These are phyloP conservation scores for Hydnum rufescens DNA, from an alignment of 768 basidiomycete species.

Conservation along the genomic window DNA sequence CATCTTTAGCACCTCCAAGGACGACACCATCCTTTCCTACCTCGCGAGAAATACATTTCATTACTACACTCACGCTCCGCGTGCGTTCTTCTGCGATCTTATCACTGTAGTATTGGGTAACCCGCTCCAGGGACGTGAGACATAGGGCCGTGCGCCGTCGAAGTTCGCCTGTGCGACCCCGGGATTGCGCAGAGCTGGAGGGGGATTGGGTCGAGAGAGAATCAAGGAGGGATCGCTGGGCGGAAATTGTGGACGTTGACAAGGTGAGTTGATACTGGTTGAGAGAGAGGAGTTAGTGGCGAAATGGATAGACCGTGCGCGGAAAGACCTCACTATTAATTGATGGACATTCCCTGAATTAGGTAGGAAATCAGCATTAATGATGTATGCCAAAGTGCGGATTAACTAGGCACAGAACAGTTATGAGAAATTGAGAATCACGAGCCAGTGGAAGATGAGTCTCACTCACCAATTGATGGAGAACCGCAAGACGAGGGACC, in stretches of 20 bases:
- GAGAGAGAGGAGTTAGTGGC: not conserved
- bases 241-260: conserved; percentile 11
- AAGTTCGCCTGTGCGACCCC: not conserved
- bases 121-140: conserved; percentile 1
- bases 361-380: conserved; percentile 39
- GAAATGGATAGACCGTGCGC: not conserved
- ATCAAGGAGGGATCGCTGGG: conserved; percentile 28
- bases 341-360: conserved; percentile 35
- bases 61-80: conserved; percentile 32
- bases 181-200: not conserved
- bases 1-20: conserved; percentile 27
- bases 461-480: conserved; percentile 32
- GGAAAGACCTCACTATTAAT: conserved; percentile 31
- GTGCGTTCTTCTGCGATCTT: conserved; percentile 28
- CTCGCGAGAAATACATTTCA: conserved; percentile 37
- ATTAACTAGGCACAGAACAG: conserved; percentile 23
- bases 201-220: conserved; percentile 20
- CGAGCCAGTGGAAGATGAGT: not conserved
- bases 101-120: conserved; percentile 29
- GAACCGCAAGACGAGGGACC: conserved; percentile 28
- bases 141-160: not conserved
- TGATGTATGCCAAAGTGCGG: conserved; percentile 30
- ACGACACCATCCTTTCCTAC: conserved; percentile 44
- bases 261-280: not conserved
- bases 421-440: not conserved